Percentiles rank a stretch among this genome's conserved stretches.
Conservation (phyloP, 495 filamentous ascomycete genomes). For the Xylaria nigripes region DNA sequence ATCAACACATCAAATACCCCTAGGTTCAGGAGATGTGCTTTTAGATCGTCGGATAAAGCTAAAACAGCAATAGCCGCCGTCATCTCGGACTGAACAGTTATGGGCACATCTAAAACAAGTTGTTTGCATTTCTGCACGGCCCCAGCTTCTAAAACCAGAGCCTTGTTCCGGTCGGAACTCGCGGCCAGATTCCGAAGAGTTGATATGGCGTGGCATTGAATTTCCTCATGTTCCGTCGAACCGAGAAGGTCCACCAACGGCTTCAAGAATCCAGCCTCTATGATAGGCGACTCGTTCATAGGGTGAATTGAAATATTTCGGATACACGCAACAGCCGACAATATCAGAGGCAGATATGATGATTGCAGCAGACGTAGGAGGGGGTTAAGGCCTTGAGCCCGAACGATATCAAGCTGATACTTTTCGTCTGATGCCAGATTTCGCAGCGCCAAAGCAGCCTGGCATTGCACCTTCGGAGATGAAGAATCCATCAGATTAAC, state of each 20-base stretch:
- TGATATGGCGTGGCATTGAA: constrained; percentile 97
- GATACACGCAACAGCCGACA: constrained; percentile 96
- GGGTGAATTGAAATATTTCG: constrained; percentile 98
- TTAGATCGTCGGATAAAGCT: constrained; percentile 90
- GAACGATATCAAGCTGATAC: constrained; percentile 96
- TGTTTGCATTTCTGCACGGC: constrained; percentile 98
- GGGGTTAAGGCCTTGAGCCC: constrained; percentile 72
- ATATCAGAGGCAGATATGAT: constrained; percentile 87
- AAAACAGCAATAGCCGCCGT: constrained; percentile 97
- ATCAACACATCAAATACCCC: constrained; percentile 97
- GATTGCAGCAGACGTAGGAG: constrained; percentile 86
- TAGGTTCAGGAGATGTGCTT: constrained; percentile 79
- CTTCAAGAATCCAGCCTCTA: constrained; percentile 91
- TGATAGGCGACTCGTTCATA: constrained; percentile 98
- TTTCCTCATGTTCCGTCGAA: constrained; percentile 95
- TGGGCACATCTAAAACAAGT: constrained; percentile 82
- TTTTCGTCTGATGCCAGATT: constrained; percentile 97
- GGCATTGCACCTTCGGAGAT: constrained; percentile 95
- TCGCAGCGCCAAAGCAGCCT: constrained; percentile 86
- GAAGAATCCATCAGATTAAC: constrained; percentile 96
- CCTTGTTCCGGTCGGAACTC: constrained; percentile 94
- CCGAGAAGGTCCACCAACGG: constrained; percentile 90
- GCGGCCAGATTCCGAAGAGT: constrained; percentile 92
- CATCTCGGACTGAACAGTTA: constrained; percentile 97
- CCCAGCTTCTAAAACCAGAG: constrained; percentile 88